Evolutionary conservation across 1,284 basidiomycete species (phyloP).

Genomic region (Trichosporon ovoides): DNA sequence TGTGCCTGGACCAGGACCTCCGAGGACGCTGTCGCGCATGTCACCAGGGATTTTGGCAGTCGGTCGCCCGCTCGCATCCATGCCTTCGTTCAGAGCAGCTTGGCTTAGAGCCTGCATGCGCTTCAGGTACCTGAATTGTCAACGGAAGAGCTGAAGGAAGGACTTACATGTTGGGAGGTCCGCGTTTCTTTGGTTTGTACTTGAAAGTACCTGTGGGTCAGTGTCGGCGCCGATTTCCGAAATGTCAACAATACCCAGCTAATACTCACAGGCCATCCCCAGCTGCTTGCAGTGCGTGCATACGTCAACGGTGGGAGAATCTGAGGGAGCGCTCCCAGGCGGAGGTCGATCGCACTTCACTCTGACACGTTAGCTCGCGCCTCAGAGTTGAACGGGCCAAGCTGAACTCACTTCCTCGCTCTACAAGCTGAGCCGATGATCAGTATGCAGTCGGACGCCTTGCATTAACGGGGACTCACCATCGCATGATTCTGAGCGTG

Average conservation of each 20-base stretch:
- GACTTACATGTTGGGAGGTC: conserved; percentile 77
- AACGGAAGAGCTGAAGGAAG: not conserved
- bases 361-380: conserved; percentile 21
- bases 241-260: not conserved
- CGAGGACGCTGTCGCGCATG: not conserved
- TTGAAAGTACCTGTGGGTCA: conserved; percentile 60
- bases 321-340: conserved; percentile 21
- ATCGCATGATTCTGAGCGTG: conserved; percentile 37
- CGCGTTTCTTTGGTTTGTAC: conserved; percentile 84
- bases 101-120: conserved; percentile 21
- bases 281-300: conserved; percentile 66
- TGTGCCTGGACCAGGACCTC: conserved; percentile 21
- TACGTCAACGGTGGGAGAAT: conserved; percentile 24
- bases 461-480: conserved; percentile 29
- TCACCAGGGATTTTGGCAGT: not conserved
- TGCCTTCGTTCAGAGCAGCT: conserved; percentile 5
- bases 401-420: conserved; percentile 38
- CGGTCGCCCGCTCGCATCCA: conserved; percentile 1
- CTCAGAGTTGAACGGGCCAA: not conserved
- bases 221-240: not conserved
- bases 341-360: conserved; percentile 45
- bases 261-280: conserved; percentile 61
- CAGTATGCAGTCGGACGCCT: conserved; percentile 5
- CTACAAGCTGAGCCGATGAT: conserved; percentile 32
- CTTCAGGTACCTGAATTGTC: conserved; percentile 22